phyloP scores from a whole-genome alignment of 2,329 filamentous ascomycete genomes.

The Dactylonectria macrodidyma region DNA sequence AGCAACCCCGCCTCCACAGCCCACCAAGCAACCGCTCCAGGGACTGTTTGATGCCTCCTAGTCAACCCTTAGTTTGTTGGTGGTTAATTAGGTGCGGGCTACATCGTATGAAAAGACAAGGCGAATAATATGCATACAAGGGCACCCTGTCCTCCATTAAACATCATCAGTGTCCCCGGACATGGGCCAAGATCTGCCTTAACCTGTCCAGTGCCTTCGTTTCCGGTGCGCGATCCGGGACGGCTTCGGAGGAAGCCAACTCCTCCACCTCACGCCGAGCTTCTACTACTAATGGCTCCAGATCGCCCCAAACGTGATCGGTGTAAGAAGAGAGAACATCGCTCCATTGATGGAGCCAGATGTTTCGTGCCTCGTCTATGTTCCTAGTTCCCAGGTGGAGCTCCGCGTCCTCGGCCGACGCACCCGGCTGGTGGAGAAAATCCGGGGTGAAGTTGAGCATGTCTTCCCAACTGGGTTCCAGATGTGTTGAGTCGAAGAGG shows the following conservation, averaged over 20 bases:
- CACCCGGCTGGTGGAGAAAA: slow-evolving; percentile 51
- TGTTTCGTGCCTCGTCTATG: slow-evolving; percentile 54
- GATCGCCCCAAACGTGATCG: slow-evolving; percentile 79
- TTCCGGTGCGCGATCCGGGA: slow-evolving; percentile 35
- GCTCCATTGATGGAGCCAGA: slow-evolving; percentile 70
- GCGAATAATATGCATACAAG: slow-evolving; percentile 21
- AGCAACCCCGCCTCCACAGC: slow-evolving; percentile 45
- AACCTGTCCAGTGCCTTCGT: slow-evolving; percentile 54
- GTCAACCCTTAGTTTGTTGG: slow-evolving; percentile 19
- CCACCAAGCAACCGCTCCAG: slow-evolving; percentile 26
- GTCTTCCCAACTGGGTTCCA: slow-evolving; percentile 57
- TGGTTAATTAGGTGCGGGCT: slow-evolving; percentile 18
- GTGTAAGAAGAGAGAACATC: slow-evolving; percentile 70
- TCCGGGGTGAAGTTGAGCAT: slow-evolving; percentile 67
- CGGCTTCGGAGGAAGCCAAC: slow-evolving; percentile 45
- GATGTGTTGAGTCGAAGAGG: slow-evolving; percentile 52
- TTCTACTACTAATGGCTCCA: slow-evolving; percentile 68
- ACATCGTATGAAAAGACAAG: slow-evolving; percentile 8
- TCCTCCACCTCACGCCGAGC: slow-evolving; percentile 70
- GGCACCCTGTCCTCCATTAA: not conserved
- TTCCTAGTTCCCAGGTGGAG: slow-evolving; percentile 58
- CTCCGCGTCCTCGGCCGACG: slow-evolving; percentile 37
- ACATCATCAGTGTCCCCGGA: slow-evolving; percentile 49
- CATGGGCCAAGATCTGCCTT: slow-evolving; percentile 55
- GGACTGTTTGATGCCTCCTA: not conserved